Evolutionary conservation across 257 asterid species (phyloP), one percentile per base, ranked within the genome.

Genomic region (Fraxinus excelsior): DNA sequence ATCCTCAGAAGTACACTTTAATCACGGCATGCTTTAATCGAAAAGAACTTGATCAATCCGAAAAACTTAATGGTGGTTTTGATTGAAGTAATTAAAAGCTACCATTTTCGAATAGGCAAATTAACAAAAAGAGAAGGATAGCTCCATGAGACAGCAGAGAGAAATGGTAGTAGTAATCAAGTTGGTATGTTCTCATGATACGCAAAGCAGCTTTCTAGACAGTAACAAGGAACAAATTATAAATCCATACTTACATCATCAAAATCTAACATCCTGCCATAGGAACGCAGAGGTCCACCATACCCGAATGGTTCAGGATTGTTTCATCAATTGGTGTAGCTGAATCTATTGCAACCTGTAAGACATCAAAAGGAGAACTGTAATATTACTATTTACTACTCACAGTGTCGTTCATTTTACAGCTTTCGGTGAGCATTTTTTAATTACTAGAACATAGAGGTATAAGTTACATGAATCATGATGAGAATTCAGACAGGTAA

Each of bases 291-390:
- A 53, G 97, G 97, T 67, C 95, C 97, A 69, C 96, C 92, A 71
- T 88, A 91, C 46, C 93, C 96, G 81, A 86, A 93, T 56, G 95
- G 94, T 79, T 93, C 98, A 16, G 91, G 93, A 83, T 84, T 86
- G 81, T 82, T 87, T 93, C 99, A 82, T 96, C 99, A 86, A 96
- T 58, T 23, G 98, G 98, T 35, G 99, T 96, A 70, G 99, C 98
- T 71, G 99, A 93, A 88, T 96, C 99, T 74, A 96, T 96, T 64
- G 99, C 99, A 79, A 96, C 97, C 98, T 93, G 84, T 71, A 84
- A 76, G 65, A 42, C 73, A 76, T 26, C 25, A 31, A 58, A 40
- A 69, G 40, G 21, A 78, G 73, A 71, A 29, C 31, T 73, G 34
- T 2, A 58, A 42, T 16, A 70, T 70, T 34, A 67, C 19, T 32